These are phyloP conservation scores for Carex arenaria DNA, from an alignment of 202 grass and related monocot species.

Conservation along the genomic window DNA sequence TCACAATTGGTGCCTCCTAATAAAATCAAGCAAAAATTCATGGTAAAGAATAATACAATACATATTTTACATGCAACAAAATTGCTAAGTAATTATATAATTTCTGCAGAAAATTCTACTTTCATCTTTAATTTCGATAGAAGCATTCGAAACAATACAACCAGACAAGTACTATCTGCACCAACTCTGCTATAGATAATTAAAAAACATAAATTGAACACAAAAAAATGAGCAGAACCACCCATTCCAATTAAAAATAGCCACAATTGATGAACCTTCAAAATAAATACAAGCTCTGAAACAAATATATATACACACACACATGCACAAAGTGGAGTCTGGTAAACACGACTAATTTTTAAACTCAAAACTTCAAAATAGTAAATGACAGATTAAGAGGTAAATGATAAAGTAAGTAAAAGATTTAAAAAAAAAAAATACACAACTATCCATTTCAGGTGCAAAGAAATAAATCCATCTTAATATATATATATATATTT, in stretches of 20 bases:
- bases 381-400: too few relatives aligned
- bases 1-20: too few relatives aligned
- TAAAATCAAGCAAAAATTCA: too few relatives aligned
- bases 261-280: background rate
- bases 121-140: background rate
- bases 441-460: background rate
- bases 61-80: background rate
- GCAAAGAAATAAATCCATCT: too few relatives aligned
- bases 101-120: background rate
- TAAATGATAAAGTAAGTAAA: too few relatives aligned
- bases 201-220: background rate
- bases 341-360: background rate
- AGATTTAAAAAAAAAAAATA: too few relatives aligned
- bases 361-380: too few relatives aligned
- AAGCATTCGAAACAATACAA: background rate
- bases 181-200: background rate
- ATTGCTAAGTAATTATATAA: background rate
- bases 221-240: too few relatives aligned
- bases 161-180: background rate
- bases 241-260: background rate
- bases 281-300: too few relatives aligned
- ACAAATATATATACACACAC: background rate
- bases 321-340: too few relatives aligned
- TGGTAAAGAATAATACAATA: background rate
- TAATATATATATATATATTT: too few relatives aligned